Conservation (phyloP, 169 alveolate genomes). For the Plasmodium coatneyi region DNA sequence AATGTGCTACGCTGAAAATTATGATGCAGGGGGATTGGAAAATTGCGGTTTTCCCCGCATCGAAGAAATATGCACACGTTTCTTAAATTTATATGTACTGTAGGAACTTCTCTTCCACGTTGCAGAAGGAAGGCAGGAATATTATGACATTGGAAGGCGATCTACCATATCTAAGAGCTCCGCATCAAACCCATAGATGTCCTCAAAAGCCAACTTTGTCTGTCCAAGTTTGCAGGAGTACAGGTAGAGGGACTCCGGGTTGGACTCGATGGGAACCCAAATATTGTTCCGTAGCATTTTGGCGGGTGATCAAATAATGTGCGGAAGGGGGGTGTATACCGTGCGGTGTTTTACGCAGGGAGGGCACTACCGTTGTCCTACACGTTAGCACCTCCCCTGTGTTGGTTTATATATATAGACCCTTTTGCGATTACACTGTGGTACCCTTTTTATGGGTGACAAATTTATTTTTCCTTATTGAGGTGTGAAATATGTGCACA, state of each 20-base stretch:
- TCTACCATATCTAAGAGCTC: slow-evolving; percentile 61
- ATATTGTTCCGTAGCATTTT: slow-evolving; percentile 20
- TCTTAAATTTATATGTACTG: not conserved
- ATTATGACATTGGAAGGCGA: not conserved
- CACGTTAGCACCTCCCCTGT: not conserved
- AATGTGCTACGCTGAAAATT: not conserved
- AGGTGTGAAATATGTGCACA: not conserved
- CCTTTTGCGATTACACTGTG: not conserved
- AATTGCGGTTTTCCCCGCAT: not conserved
- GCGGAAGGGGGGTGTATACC: too few relatives aligned
- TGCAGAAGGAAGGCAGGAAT: not conserved
- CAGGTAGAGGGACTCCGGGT: slow-evolving; percentile 56
- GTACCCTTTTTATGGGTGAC: not conserved
- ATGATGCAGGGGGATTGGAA: not conserved
- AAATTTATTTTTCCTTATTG: not conserved
- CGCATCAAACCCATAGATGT: slow-evolving; percentile 41
- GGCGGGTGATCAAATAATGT: not conserved
- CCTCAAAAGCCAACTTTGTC: slow-evolving; percentile 29
- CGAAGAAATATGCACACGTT: not conserved
- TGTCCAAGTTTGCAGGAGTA: slow-evolving; percentile 70
- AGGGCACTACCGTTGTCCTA: not conserved
- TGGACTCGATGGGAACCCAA: slow-evolving; percentile 63
- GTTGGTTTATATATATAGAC: not conserved
- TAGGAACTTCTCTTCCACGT: not conserved
- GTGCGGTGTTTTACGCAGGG: not conserved